Evolutionary conservation across 192 early-diverging fungal genomes (phyloP).

Genomic region (Neocallimastix lanati): DNA sequence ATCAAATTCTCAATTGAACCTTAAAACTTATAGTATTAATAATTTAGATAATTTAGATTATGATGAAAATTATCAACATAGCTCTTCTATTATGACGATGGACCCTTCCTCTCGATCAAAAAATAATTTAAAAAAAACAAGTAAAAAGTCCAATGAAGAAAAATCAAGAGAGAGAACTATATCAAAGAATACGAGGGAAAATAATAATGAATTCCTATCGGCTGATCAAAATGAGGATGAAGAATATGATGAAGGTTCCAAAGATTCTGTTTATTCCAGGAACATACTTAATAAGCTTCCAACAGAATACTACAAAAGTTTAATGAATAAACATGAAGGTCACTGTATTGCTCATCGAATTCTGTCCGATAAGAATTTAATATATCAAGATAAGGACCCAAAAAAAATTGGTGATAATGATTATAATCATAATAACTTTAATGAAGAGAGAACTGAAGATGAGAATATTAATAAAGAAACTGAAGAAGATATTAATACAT

Average conservation of each 20-base stretch:
- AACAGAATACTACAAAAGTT: not conserved
- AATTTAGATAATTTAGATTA: not conserved
- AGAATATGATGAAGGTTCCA: not conserved
- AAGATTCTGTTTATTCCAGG: not conserved
- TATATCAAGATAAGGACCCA: no score
- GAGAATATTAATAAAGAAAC: not conserved
- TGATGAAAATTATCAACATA: not conserved
- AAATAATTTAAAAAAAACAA: no score
- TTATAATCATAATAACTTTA: not conserved
- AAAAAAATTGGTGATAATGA: not conserved
- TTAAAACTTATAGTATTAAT: not conserved
- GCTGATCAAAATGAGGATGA: no score
- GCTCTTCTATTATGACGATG: no score
- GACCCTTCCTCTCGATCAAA: no score
- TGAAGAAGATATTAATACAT: not conserved
- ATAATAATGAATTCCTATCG: no score
- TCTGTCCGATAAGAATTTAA: not conserved
- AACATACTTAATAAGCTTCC: not conserved
- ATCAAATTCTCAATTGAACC: not conserved
- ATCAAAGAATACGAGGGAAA: not conserved
- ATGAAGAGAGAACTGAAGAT: no score
- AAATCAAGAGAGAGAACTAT: no score
- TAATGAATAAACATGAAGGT: not conserved
- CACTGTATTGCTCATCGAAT: not conserved
- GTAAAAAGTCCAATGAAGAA: no score